These are phyloP conservation scores for Cutaneotrichosporon dermatis DNA, from an alignment of 1,284 basidiomycete species.

Conservation along the genomic window DNA sequence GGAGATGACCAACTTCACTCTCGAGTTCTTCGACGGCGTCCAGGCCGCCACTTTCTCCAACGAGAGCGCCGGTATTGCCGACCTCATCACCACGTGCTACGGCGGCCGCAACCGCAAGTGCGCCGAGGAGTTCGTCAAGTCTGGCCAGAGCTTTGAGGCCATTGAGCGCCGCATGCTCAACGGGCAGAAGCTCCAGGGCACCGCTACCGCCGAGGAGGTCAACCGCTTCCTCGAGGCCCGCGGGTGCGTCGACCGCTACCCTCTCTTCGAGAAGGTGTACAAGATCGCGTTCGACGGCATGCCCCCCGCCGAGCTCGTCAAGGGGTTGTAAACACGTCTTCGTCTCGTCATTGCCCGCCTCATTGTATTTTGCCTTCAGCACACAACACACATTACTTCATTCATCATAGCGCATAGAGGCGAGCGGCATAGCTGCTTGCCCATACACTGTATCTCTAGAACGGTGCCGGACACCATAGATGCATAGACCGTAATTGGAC, in stretches of 20 bases:
- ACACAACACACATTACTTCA: too few relatives aligned
- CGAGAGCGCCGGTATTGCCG: slow-evolving; percentile 58
- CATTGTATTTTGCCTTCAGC: too few relatives aligned
- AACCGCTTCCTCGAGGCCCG: slow-evolving; percentile 54
- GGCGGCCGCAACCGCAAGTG: slow-evolving; percentile 59
- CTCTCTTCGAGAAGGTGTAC: slow-evolving; percentile 56
- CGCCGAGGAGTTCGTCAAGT: slow-evolving; percentile 43
- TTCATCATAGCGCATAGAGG: too few relatives aligned
- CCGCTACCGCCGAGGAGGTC: slow-evolving; percentile 53
- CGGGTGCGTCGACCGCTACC: slow-evolving; percentile 50
- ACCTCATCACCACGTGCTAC: slow-evolving; percentile 57
- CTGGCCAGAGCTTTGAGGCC: slow-evolving; percentile 49
- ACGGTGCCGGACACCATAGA: too few relatives aligned
- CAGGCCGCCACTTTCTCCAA: slow-evolving; percentile 52
- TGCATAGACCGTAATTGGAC: too few relatives aligned
- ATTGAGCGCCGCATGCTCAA: slow-evolving; percentile 56
- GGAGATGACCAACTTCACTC: slow-evolving; percentile 53
- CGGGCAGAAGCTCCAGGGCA: slow-evolving; percentile 59
- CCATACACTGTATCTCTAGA: too few relatives aligned
- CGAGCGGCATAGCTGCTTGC: too few relatives aligned
- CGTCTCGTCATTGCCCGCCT: background rate
- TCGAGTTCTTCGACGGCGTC: slow-evolving; percentile 57
- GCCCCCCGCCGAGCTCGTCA: slow-evolving; percentile 35
- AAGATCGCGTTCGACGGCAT: slow-evolving; percentile 50
- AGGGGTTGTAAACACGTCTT: slow-evolving; percentile 32